Evolutionary conservation across 495 filamentous ascomycete genomes (phyloP).

Genomic region (Talaromyces wortmannii): DNA sequence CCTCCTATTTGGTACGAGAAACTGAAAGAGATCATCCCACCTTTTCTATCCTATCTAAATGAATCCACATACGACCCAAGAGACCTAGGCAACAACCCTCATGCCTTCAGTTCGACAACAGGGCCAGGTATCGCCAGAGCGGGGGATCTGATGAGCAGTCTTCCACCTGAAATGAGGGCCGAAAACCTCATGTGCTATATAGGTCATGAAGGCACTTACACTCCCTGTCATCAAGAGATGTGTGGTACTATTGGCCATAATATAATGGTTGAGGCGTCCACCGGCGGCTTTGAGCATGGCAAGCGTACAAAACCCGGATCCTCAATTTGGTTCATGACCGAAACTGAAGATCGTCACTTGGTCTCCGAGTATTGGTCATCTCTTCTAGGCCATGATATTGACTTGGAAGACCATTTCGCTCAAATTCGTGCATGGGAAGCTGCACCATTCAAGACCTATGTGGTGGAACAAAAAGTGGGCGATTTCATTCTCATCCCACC

Average conservation of each 20-base stretch:
- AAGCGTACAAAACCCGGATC: slow-evolving; percentile 71
- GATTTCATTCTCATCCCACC: slow-evolving; percentile 96
- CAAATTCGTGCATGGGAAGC: slow-evolving; percentile 88
- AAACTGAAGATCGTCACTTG: slow-evolving; percentile 76
- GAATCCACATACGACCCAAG: slow-evolving; percentile 56
- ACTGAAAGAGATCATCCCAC: slow-evolving; percentile 69
- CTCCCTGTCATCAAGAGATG: slow-evolving; percentile 95
- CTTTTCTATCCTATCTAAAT: slow-evolving; percentile 78
- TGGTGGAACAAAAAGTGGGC: slow-evolving; percentile 87
- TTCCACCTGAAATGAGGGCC: slow-evolving; percentile 79
- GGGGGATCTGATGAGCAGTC: slow-evolving; percentile 88
- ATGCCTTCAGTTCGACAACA: slow-evolving; percentile 19
- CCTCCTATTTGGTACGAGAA: slow-evolving; percentile 76
- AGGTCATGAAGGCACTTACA: slow-evolving; percentile 96
- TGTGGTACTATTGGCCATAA: slow-evolving; percentile 94
- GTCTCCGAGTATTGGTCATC: slow-evolving; percentile 91
- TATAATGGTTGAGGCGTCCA: slow-evolving; percentile 90
- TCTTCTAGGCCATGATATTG: slow-evolving; percentile 87
- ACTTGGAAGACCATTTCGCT: slow-evolving; percentile 93
- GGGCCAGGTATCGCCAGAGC: slow-evolving; percentile 50
- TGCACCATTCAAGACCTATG: slow-evolving; percentile 84
- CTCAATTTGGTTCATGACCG: slow-evolving; percentile 98
- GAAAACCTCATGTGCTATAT: slow-evolving; percentile 98
- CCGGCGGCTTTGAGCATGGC: slow-evolving; percentile 44
- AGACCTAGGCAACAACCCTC: slow-evolving; percentile 24